These are phyloP conservation scores for Pseudocercospora fijiensis DNA, from an alignment of 2,329 filamentous ascomycete genomes.

Conservation along the genomic window DNA sequence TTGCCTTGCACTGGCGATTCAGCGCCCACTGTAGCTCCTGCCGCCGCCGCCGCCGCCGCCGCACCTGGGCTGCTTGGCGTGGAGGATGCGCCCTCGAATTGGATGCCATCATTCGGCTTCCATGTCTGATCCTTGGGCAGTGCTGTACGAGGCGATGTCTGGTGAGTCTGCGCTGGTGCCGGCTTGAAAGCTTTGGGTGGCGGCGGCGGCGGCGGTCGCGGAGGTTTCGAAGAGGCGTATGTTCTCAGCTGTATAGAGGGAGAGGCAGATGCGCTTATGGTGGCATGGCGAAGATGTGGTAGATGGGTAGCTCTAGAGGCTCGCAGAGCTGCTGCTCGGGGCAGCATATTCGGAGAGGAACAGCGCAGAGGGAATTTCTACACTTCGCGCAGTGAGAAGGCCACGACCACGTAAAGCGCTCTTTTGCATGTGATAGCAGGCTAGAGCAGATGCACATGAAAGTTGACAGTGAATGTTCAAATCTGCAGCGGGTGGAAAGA, in stretches of 20 bases:
- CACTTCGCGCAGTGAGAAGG: neutral
- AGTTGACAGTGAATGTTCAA: neutral
- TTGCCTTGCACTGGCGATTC: conserved; percentile 33
- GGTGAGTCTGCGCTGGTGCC: conserved; percentile 29
- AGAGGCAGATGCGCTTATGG: conserved; percentile 26
- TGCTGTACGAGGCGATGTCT: conserved; percentile 38
- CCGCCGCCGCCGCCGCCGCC: conserved; percentile 17
- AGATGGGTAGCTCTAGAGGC: conserved; percentile 25
- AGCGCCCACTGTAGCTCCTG: conserved; percentile 19
- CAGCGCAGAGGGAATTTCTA: neutral
- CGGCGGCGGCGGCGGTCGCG: conserved; percentile 22
- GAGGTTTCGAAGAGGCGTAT: conserved; percentile 24
- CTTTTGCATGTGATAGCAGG: conserved; percentile 4
- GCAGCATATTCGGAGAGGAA: conserved; percentile 30
- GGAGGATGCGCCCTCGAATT: conserved; percentile 36
- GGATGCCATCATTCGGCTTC: conserved; percentile 44
- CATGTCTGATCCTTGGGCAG: conserved; percentile 42
- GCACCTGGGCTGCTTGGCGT: conserved; percentile 21
- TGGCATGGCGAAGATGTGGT: conserved; percentile 24
- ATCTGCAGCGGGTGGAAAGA: neutral
- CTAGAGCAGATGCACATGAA: neutral
- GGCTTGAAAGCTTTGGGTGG: conserved; percentile 24
- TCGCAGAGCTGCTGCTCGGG: conserved; percentile 30
- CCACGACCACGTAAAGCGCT: neutral
- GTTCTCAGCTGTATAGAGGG: conserved; percentile 30